These are phyloP conservation scores for Pseudogymnoascus sp. DNA, from an alignment of 2,329 filamentous ascomycete species.

Conservation along the genomic window DNA sequence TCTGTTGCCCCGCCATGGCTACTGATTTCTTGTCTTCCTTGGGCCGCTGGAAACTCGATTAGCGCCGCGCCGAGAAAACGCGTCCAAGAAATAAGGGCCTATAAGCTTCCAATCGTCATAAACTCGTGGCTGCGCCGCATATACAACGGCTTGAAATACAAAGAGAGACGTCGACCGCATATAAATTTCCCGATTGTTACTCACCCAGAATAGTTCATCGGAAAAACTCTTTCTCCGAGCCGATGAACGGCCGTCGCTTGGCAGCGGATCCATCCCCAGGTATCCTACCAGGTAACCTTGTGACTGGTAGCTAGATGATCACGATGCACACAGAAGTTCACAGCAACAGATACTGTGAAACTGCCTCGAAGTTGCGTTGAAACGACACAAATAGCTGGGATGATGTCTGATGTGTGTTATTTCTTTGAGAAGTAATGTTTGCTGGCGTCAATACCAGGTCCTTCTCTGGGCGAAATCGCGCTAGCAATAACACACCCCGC, in stretches of 20 bases:
- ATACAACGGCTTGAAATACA: background rate
- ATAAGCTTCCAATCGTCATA: constrained; percentile 1
- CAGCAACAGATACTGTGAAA: background rate
- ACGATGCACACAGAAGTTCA: background rate
- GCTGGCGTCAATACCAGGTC: background rate
- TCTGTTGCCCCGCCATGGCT: constrained; percentile 7
- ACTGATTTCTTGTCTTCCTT: constrained; percentile 6
- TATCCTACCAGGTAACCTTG: constrained; percentile 8
- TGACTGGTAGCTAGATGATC: background rate
- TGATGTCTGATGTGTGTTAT: background rate
- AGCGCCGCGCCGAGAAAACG: constrained; percentile 4
- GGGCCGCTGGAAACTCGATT: background rate
- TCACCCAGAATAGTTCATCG: constrained; percentile 9
- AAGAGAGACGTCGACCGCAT: background rate
- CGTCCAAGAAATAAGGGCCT: background rate
- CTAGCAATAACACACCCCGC: constrained; percentile 1
- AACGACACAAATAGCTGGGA: background rate
- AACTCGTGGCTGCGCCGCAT: background rate
- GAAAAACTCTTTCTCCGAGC: constrained; percentile 8
- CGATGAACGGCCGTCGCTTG: constrained; percentile 5
- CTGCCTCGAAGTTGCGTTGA: background rate
- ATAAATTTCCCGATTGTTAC: constrained; percentile 11
- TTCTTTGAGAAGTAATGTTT: constrained; percentile 2
- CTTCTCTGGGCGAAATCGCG: background rate
- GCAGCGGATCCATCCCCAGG: constrained; percentile 2